phyloP scores from a whole-genome alignment of 805 yeast species.

The Millerago galiae region DNA sequence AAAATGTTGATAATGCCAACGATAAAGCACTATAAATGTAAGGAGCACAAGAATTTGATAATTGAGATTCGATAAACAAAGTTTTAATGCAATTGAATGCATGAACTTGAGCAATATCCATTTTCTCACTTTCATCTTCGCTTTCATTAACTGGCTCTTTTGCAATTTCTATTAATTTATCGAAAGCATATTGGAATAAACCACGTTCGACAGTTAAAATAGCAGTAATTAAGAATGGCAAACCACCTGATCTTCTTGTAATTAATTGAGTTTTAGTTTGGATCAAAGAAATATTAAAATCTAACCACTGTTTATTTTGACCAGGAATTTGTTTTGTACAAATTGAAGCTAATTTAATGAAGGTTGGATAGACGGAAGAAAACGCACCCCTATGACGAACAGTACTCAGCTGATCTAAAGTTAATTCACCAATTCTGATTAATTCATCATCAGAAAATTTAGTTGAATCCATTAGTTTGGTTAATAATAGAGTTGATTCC shows the following conservation, averaged over 20 bases:
- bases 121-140: slow-evolving; percentile 45
- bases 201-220: slow-evolving; percentile 43
- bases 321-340: slow-evolving; percentile 36
- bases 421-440: slow-evolving; percentile 39
- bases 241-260: slow-evolving; percentile 88
- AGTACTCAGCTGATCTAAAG: slow-evolving; percentile 60
- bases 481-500: slow-evolving; percentile 58
- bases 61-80: slow-evolving; percentile 61
- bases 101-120: slow-evolving; percentile 87
- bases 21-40: slow-evolving; percentile 54
- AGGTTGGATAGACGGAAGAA: slow-evolving; percentile 80
- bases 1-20: slow-evolving; percentile 56
- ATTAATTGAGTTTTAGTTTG: slow-evolving; percentile 58
- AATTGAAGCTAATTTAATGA: slow-evolving; percentile 55
- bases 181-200: slow-evolving; percentile 45
- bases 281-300: slow-evolving; percentile 44
- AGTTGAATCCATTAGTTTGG: slow-evolving; percentile 31
- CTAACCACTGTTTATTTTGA: slow-evolving; percentile 53
- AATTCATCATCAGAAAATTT: slow-evolving; percentile 22
- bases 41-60: slow-evolving; percentile 46
- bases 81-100: slow-evolving; percentile 82
- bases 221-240: slow-evolving; percentile 75
- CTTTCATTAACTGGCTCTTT: slow-evolving; percentile 37
- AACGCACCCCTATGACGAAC: slow-evolving; percentile 91
- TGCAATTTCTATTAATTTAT: slow-evolving; percentile 49